phyloP scores from a whole-genome alignment of 805 yeast species.

The Pichia thaimueangensis region DNA sequence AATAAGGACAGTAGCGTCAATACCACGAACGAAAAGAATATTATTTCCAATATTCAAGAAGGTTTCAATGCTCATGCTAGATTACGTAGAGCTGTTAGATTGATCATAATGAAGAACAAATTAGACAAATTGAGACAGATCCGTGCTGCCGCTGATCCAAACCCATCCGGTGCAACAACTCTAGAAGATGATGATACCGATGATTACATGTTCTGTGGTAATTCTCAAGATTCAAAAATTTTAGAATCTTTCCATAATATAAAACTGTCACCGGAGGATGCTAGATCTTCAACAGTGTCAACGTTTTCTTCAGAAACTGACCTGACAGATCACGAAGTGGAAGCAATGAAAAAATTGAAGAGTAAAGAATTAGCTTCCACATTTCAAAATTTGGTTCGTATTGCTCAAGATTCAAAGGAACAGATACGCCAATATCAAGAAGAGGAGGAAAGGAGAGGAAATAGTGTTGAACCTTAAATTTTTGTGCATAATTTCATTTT shows the following conservation, averaged over 20 bases:
- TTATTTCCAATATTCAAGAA: conserved; percentile 73
- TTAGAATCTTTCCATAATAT: conserved; percentile 25
- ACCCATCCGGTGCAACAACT: conserved; percentile 10
- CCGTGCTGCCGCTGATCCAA: conserved; percentile 47
- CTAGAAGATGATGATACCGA: conserved; percentile 28
- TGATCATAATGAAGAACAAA: conserved; percentile 75
- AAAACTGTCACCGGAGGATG: conserved; percentile 2
- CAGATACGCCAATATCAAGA: conserved; percentile 26
- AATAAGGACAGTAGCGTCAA: conserved; percentile 10
- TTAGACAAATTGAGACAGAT: conserved; percentile 62
- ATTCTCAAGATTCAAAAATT: conserved; percentile 38
- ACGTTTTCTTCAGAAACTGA: not conserved
- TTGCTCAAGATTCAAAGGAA: conserved; percentile 28
- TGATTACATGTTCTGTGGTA: conserved; percentile 28
- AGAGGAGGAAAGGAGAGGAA: conserved; percentile 15
- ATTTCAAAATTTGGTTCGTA: conserved; percentile 28
- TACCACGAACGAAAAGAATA: conserved; percentile 36
- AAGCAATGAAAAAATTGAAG: conserved; percentile 8
- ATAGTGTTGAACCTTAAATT: not conserved
- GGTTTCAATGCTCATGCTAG: conserved; percentile 80
- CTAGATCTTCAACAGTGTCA: not conserved
- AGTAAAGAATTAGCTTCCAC: conserved; percentile 26
- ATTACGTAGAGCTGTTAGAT: conserved; percentile 79
- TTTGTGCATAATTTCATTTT: too few species aligned
- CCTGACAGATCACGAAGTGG: not conserved